Evolutionary conservation across 1,139 yeast species (phyloP).

Genomic region (Candida pseudocylindracea): DNA sequence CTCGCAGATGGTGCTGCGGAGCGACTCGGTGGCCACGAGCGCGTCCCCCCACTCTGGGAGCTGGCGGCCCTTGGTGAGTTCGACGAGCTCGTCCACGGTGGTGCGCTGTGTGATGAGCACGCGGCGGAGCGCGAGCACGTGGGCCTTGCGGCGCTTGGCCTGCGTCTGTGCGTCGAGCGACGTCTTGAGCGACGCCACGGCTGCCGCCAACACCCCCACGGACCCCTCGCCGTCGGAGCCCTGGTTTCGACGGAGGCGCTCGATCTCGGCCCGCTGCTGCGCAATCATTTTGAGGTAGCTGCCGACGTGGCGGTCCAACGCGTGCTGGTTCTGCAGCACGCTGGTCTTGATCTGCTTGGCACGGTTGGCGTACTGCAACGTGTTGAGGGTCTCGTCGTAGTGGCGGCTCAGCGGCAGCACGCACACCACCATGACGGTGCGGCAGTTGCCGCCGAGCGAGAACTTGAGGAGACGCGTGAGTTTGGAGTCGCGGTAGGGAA

Average conservation of each 20-base stretch:
- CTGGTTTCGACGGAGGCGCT: conserved; percentile 40
- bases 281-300: conserved; percentile 68
- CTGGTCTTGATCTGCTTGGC: conserved; percentile 84
- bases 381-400: conserved; percentile 80
- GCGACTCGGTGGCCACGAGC: conserved; percentile 3
- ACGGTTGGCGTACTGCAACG: conserved; percentile 74
- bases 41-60: neutral
- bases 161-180: conserved; percentile 18
- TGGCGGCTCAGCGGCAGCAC: conserved; percentile 71
- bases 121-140: conserved; percentile 35
- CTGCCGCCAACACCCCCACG: conserved; percentile 11
- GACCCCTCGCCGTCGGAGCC: conserved; percentile 10
- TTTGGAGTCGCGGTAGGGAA: conserved; percentile 83
- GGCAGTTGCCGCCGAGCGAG: conserved; percentile 87
- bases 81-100: conserved; percentile 12
- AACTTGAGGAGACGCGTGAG: conserved; percentile 68
- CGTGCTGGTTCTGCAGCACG: conserved; percentile 50
- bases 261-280: conserved; percentile 62
- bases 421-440: conserved; percentile 90
- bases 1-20: conserved; percentile 8
- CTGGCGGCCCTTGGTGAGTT: conserved; percentile 1
- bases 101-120: conserved; percentile 20
- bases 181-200: conserved; percentile 13
- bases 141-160: conserved; percentile 23
- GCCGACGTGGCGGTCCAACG: conserved; percentile 69